Percentiles rank a stretch among this genome's conserved stretches.
Evolutionary conservation across 2,329 filamentous ascomycete genomes (phyloP).

Genomic region (Beauveria scarabaeidicola): DNA sequence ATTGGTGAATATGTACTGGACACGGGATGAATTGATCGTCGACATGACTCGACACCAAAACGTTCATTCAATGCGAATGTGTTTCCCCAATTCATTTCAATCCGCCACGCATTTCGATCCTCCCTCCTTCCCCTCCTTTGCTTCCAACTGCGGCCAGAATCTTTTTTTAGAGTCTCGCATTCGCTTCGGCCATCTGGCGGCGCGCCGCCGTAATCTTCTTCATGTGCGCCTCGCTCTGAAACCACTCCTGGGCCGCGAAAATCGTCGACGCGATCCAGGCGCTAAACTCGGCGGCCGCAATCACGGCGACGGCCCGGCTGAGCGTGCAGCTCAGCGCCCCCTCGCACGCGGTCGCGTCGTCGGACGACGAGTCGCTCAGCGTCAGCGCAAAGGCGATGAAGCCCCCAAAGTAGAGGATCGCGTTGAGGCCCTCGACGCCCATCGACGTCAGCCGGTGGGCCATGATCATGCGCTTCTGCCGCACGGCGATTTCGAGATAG

Average conservation of each 20-base stretch:
- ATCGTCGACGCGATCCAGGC: conserved; percentile 43
- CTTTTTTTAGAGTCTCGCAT: neutral
- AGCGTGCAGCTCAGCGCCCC: conserved; percentile 47
- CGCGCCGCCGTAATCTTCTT: conserved; percentile 19
- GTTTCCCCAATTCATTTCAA: neutral
- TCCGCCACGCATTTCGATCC: neutral
- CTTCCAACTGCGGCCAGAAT: no score
- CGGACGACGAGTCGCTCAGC: conserved; percentile 40
- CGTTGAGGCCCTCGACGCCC: conserved; percentile 42
- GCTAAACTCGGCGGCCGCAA: conserved; percentile 44
- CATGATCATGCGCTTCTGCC: conserved; percentile 31
- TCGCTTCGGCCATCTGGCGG: conserved; percentile 30
- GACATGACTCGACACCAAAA: neutral
- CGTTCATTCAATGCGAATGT: neutral
- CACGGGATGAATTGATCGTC: neutral
- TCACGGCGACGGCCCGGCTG: conserved; percentile 45
- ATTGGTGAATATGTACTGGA: neutral
- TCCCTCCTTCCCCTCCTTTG: neutral
- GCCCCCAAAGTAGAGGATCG: conserved; percentile 49
- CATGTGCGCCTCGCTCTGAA: conserved; percentile 32
- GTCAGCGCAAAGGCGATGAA: conserved; percentile 52
- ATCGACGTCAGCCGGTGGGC: conserved; percentile 42
- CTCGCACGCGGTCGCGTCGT: conserved; percentile 30
- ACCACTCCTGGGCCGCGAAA: conserved; percentile 37
- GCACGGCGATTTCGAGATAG: conserved; percentile 41